Percentiles rank a stretch among this genome's conserved stretches.
Evolutionary conservation across 176 grass and related monocot genomes (phyloP).

Genomic region (Aegilops tauschii): DNA sequence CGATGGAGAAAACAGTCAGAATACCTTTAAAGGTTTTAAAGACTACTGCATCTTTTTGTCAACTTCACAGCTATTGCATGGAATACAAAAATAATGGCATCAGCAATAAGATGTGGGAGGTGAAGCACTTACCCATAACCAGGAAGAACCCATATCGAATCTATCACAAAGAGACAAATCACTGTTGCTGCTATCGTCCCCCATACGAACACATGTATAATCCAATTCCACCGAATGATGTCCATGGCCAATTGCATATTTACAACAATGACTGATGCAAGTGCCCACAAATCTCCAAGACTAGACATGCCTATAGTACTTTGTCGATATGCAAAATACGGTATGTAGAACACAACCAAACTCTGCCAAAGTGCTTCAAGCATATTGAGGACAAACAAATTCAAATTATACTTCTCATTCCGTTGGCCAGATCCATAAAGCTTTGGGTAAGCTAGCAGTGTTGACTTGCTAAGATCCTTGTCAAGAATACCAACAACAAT

Average conservation of each 20-base stretch:
- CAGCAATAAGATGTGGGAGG: constrained; percentile 1
- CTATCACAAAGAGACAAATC: constrained; percentile 68
- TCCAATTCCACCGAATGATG: constrained; percentile 75
- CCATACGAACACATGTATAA: constrained; percentile 67
- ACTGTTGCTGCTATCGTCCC: constrained; percentile 53
- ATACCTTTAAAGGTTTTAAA: background rate
- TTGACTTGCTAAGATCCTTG: constrained; percentile 72
- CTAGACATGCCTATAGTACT: constrained; percentile 70
- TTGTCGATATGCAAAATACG: constrained; percentile 66
- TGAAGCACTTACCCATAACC: constrained; percentile 73
- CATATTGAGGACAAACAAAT: constrained; percentile 76
- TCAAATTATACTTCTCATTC: constrained; percentile 69
- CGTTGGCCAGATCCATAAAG: constrained; percentile 81
- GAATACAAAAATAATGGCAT: constrained; percentile 5
- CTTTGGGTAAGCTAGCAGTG: constrained; percentile 61
- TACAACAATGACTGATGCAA: constrained; percentile 81
- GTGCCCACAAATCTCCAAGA: constrained; percentile 79
- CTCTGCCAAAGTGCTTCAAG: constrained; percentile 83
- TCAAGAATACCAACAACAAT: constrained; percentile 83
- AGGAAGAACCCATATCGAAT: constrained; percentile 66
- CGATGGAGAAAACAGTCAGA: constrained; percentile 1
- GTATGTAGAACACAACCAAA: constrained; percentile 79
- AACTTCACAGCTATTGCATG: background rate
- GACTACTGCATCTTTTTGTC: background rate
- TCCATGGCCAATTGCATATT: constrained; percentile 86